Percentiles rank a stretch among this genome's conserved stretches.
These are phyloP conservation scores for Hypoxylon sp. DNA, from an alignment of 2,329 filamentous ascomycete species.

Conservation along the genomic window DNA sequence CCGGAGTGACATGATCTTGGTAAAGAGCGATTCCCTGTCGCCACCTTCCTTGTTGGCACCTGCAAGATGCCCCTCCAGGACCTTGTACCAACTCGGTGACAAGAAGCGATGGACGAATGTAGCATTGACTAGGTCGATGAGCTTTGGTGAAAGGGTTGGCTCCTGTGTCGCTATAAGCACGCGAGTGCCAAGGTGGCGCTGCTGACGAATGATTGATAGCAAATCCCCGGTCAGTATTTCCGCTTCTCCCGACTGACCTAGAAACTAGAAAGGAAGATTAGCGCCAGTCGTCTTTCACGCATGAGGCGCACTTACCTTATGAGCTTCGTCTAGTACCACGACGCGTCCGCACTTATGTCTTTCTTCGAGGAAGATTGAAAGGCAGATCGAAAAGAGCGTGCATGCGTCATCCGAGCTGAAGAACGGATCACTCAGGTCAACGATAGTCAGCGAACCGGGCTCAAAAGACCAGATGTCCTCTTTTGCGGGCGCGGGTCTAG, in stretches of 20 bases:
- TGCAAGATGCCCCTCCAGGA: conserved; percentile 39
- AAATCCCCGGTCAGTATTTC: conserved; percentile 36
- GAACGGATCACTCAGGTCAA: conserved; percentile 69
- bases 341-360: conserved; percentile 57
- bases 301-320: conserved; percentile 58
- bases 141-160: conserved; percentile 41
- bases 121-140: conserved; percentile 41
- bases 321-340: conserved; percentile 68
- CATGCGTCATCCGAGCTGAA: conserved; percentile 65
- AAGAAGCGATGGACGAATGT: conserved; percentile 45
- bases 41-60: conserved; percentile 25
- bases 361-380: conserved; percentile 62
- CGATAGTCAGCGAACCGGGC: conserved; percentile 64
- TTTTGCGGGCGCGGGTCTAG: conserved; percentile 17
- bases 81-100: conserved; percentile 41
- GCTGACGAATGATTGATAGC: conserved; percentile 40
- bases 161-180: conserved; percentile 45
- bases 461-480: conserved; percentile 45
- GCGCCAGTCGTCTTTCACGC: neutral
- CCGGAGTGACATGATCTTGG: conserved; percentile 36
- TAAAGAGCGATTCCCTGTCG: conserved; percentile 30
- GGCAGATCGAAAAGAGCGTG: conserved; percentile 66
- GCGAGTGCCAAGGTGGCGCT: conserved; percentile 40
- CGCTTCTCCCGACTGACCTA: conserved; percentile 34
- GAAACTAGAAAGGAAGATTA: conserved; percentile 30